These are phyloP conservation scores for Fraxinus floribunda DNA, from an alignment of 305 asterid species.

Conservation along the genomic window DNA sequence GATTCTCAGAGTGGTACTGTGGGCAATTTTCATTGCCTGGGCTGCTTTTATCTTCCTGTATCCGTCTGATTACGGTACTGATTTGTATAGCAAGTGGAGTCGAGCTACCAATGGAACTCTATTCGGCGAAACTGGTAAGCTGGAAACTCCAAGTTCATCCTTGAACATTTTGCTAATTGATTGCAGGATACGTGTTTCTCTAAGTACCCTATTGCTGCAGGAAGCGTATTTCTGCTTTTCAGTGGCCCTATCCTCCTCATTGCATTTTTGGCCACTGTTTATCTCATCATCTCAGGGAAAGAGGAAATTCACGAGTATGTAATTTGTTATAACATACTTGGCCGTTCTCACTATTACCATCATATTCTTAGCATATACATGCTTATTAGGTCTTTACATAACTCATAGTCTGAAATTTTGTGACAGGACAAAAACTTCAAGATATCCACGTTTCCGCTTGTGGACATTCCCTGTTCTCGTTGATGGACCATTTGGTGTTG, in stretches of 20 bases:
- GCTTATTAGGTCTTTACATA: neutral
- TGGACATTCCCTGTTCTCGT: slow-evolving; percentile 87
- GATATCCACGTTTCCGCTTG: slow-evolving; percentile 46
- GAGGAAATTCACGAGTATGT: slow-evolving; percentile 43
- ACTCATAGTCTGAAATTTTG: neutral
- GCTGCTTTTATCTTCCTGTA: slow-evolving; percentile 45
- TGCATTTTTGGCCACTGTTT: slow-evolving; percentile 57
- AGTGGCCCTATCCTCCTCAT: slow-evolving; percentile 67
- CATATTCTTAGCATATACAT: neutral
- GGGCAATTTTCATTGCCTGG: slow-evolving; percentile 66
- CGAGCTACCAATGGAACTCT: slow-evolving; percentile 30
- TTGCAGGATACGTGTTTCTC: slow-evolving; percentile 30
- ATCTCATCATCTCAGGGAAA: slow-evolving; percentile 45
- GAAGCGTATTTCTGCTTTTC: slow-evolving; percentile 50
- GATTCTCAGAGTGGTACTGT: slow-evolving; percentile 47
- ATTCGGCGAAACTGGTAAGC: slow-evolving; percentile 50
- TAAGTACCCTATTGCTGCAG: slow-evolving; percentile 31
- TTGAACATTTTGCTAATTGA: neutral
- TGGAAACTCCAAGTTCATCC: neutral
- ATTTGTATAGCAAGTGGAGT: slow-evolving; percentile 22
- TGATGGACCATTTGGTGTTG: slow-evolving; percentile 85
- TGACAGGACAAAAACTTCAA: slow-evolving; percentile 39
- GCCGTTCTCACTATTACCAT: neutral
- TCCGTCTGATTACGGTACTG: slow-evolving; percentile 34
- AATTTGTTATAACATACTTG: neutral